Evolutionary conservation across 83 land plant species (phyloP), one percentile per base, ranked within the genome.

Genomic region (Picea engelmannii): DNA sequence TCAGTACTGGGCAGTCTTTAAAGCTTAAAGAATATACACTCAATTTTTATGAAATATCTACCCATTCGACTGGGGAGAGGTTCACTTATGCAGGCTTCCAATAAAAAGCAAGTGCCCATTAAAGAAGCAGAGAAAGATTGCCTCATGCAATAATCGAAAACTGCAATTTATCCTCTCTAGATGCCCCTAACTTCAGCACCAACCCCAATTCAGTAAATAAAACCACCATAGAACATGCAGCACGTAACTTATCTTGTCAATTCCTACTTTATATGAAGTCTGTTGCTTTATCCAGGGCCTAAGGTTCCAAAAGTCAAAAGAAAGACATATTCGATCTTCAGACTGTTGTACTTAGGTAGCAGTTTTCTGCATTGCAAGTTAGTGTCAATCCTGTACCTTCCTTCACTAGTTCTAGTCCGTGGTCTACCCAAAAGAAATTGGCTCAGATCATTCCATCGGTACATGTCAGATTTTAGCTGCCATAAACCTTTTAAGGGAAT

Each of bases 231-330:
- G 44, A 17, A 20, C 20, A 18, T 70, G 49, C 10, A 40, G 75
- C 75, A 38, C 3, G 49, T 42, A 40, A 40, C n/a, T 70, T 70
- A 20, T 70, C 11, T 40, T 40, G 75, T 70, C 23, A 70, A 40
- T 70, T 21, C 49, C 75, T 27, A 70, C 23, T 70, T 17, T 40
- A 27, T 70, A 42, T 70, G 75, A 70, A 70, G 49, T 10, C 49
- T 40, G 20, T 47, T 40, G 1, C 47, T 18, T 70, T 42, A 47
- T 40, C 44, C 49, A 18, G 49, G 15, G 49, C 52, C 8, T 38
- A 69, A 17, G 47, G 74, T 35, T 69, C 74, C 74, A 69, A 69
- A 69, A 38, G 27, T 17, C 49, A 69, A 70, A 40, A 70, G 21
- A 8, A 40, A 35, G 42, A 6, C 44, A 35, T 16, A 27, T 68